phyloP scores from a whole-genome alignment of 306 rosid genomes.

The Potentilla sterilis region DNA sequence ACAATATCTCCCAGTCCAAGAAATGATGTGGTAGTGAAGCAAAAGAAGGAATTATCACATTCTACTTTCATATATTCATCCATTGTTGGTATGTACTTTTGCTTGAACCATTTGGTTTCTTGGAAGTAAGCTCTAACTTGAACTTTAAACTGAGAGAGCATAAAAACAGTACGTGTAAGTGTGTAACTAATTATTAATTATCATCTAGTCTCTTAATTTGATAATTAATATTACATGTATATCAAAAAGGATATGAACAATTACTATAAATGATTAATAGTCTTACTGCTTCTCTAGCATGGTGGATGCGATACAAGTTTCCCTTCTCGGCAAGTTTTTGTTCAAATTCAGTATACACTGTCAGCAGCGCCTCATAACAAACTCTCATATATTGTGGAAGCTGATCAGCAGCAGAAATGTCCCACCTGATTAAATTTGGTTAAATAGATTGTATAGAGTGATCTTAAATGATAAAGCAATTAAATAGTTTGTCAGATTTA shows the following conservation, averaged over 20 bases:
- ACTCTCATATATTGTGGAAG: background rate
- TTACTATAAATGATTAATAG: too few relatives aligned
- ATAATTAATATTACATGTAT: too few relatives aligned
- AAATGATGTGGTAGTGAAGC: background rate
- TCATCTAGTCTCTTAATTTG: too few relatives aligned
- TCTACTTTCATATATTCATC: background rate
- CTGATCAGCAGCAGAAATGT: background rate
- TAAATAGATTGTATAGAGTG: background rate
- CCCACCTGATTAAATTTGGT: background rate
- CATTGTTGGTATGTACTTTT: background rate
- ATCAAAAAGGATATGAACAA: too few relatives aligned
- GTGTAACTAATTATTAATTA: too few relatives aligned
- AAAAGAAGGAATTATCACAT: background rate
- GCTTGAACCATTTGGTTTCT: background rate
- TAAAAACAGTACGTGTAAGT: too few relatives aligned
- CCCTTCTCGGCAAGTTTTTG: background rate
- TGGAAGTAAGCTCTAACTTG: background rate
- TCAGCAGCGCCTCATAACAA: background rate
- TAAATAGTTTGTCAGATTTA: background rate
- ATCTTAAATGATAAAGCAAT: too few relatives aligned
- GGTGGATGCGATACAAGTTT: background rate
- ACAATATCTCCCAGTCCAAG: background rate
- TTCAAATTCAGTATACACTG: background rate
- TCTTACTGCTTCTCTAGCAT: background rate
- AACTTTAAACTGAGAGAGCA: background rate